These are phyloP conservation scores for Macrophomina phaseolina DNA, from an alignment of 2,329 filamentous ascomycete species.

Conservation along the genomic window DNA sequence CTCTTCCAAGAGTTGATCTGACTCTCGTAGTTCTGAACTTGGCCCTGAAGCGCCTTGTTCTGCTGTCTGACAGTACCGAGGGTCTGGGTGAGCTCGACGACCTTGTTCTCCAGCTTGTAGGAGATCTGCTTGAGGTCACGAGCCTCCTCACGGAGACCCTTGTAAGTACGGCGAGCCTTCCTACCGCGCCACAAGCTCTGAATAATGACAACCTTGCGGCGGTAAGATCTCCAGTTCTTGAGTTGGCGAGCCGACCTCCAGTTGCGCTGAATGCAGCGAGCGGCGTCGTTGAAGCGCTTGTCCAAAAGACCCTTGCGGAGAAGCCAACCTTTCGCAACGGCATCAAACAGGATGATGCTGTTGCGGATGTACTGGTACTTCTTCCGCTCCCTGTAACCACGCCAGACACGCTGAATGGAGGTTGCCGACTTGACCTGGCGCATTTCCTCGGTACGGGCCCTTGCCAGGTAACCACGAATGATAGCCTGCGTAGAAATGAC, in stretches of 20 bases:
- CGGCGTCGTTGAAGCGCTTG: constrained; percentile 90
- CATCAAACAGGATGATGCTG: constrained; percentile 87
- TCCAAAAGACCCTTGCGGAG: constrained; percentile 92
- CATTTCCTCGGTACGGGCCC: constrained; percentile 78
- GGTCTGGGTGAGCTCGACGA: constrained; percentile 94
- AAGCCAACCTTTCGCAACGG: constrained; percentile 88
- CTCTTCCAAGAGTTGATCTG: constrained; percentile 97
- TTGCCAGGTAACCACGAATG: constrained; percentile 76
- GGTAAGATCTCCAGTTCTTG: constrained; percentile 83
- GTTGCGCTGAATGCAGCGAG: constrained; percentile 83
- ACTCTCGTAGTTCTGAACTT: constrained; percentile 94
- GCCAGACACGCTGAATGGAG: constrained; percentile 94
- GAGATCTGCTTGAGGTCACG: constrained; percentile 99
- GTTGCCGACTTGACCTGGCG: constrained; percentile 86
- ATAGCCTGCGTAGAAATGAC: constrained; percentile 82
- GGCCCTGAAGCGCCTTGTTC: constrained; percentile 86
- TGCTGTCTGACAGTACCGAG: constrained; percentile 90
- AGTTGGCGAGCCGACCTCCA: constrained; percentile 85
- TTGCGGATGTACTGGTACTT: constrained; percentile 77
- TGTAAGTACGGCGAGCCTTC: constrained; percentile 81
- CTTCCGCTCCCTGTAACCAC: constrained; percentile 87
- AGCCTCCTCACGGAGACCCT: constrained; percentile 89
- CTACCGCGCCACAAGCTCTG: constrained; percentile 94
- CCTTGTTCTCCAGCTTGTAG: constrained; percentile 99
- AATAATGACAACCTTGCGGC: constrained; percentile 85